Evolutionary conservation across 2,329 filamentous ascomycete species (phyloP), one percentile per base, ranked within the genome.

Genomic region (Capronia americana): DNA sequence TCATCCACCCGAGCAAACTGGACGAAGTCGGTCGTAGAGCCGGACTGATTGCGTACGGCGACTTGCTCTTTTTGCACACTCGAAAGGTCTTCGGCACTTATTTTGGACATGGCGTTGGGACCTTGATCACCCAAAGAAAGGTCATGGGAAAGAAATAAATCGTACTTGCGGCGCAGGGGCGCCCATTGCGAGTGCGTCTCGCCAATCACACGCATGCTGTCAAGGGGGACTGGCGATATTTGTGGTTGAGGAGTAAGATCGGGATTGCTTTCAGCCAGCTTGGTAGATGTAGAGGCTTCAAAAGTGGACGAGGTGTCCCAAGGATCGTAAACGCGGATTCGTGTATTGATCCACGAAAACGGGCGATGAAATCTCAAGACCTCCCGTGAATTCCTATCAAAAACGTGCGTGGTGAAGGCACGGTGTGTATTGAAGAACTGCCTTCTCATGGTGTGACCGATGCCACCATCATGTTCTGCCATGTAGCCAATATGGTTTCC

Each of bases 121-220:
- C 30, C 61, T 24, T 41, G 51, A 75, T 77, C 62, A 75, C 74
- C 65, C 74, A 80, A 77, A 8, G 55, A 56, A 2, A 82, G 75
- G 30, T 82, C 76, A 24, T 86, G 81, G 60, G 84, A 83, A n/a
- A 86, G 82, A 74, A 88, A 89, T 17, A 90, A 78, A 69, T 88
- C 87, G 77, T 90, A 90, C 74, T 89, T 89, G 26, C 87, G 79
- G 41, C 87, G 79, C 5, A 88, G 72, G 0, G 84, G 86, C 1
- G 86, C 86, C 87, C 87, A 89, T 74, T 87, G 81, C 71, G 88
- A 86, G 70, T 88, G 86, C 46, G 85, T 83, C 76, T 88, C 85
- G 34, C 87, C 87, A 66, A 90, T 85, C 26, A 89, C 82, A 30
- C 84, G 83, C 87, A 89, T 89, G 8, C 86, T 79, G 2, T 80